Evolutionary conservation across 306 rosid genomes (phyloP), one percentile per base, ranked within the genome.

Genomic region (Lathyrus aphaca): DNA sequence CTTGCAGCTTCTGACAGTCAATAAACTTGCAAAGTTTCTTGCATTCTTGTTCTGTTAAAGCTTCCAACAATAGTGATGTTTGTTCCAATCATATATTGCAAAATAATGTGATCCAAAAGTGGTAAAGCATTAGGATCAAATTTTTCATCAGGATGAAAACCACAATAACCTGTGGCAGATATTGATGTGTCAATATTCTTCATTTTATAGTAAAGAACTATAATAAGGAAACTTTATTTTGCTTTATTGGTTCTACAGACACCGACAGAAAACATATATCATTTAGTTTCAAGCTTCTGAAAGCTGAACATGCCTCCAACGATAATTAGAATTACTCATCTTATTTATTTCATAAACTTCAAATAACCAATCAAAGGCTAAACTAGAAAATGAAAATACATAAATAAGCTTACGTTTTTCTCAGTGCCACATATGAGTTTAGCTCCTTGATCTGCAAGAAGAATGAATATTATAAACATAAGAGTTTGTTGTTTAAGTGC

Each of bases 381-480:
- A 71, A 58, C 74, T 66, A 30, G 32, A n/a, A 27, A 32, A 65
- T 12, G 14, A 35, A 82, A 64, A 69, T 44, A 48, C 25, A 74
- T 21, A 38, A 19, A 68, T 49, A 64, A 74, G 80, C 92, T 90
- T 83, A 90, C 98, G 97, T 89, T 87, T 95, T 95, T 82, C 99
- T 86, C 87, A 95, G 80, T 67, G 94, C 95, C 70, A 95, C 95
- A 65, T 86, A 91, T 49, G 96, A 89, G 75, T 95, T 95, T 75
- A 95, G 92, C 89, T 95, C 99, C 81, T 95, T 95, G 88, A 95
- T 91, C 99, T 95, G 91, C 84, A 85, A 78, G 85, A 54, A 77
- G 40, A 74, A 80, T 30, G 69, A 54, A 72, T 49, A 56, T 18
- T 21, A 68, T 19, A 68, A 74, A 58, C 75, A 66, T 55, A 51